Base-by-base conservation (phyloP, 306 rosid genomes). In the Prunus campanulata region DNA sequence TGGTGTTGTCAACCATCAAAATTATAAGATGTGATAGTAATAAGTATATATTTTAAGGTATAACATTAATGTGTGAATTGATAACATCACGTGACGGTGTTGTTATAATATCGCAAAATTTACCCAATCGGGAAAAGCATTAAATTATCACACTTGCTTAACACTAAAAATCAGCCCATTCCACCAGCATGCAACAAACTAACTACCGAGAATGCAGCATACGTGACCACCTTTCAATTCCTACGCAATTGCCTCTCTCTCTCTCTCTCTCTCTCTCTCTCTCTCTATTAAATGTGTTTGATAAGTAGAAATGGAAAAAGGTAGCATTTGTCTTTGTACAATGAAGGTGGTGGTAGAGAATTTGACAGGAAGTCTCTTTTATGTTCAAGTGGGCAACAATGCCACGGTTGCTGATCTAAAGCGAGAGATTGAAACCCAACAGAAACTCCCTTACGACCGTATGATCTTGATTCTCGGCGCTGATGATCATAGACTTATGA, bases 361-460 rank as follows among this genome's bases (percentile, higher is more conserved):
- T 42, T 64, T 85, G 77, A 85, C 86, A 25, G 88, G 86, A 62
- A 72, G 74, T 11, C 78, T 85, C 50, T 82, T 85, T 69, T 52
- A 68, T 59, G 73, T 77, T 47, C 52, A 82, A 61, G 72, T 80
- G 6, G 80, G 72, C 16, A 66, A 74, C 74, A 70, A 77, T 74
- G 92, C 90, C 77, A 87, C 88, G 2, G 74, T 89, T 0, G 80
- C 83, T 18, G 91, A 91, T 69, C 81, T 91, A 3, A 89, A 86
- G 74, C 75, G 49, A 54, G 91, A 91, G 60, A 88, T 88, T 47
- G 97, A 75, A 54, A 82, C 82, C 27, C 93, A 86, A 71, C 82
- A 89, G 78, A 82, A 89, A 51, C 85, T 89, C 72, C 93, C 94
- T 66, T 74, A 29, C 70, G 83, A 89, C 69, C 95, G 91, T 82